Conservation (phyloP, 257 asterid species). For the Fraxinus quadrangulata region DNA sequence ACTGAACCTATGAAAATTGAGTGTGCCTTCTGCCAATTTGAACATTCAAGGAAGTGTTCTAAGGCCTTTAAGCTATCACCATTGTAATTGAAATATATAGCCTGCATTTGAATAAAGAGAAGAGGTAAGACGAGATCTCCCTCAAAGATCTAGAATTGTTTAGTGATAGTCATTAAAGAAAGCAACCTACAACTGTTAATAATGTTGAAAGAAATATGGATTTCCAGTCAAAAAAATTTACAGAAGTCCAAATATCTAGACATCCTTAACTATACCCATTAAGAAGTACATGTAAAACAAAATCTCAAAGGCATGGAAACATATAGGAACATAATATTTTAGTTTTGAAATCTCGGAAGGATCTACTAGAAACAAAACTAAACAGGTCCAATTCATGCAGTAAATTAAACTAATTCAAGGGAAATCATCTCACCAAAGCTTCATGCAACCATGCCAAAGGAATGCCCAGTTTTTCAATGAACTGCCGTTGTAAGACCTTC, state of each 20-base stretch:
- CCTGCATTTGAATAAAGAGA: constrained; percentile 56
- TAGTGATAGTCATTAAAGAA: constrained; percentile 13
- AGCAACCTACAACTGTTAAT: constrained; percentile 22
- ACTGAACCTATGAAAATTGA: constrained; percentile 73
- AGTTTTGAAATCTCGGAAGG: constrained; percentile 12
- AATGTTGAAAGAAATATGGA: constrained; percentile 17
- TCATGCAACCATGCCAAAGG: constrained; percentile 96
- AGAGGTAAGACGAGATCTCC: constrained; percentile 31
- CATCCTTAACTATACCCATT: constrained; percentile 3
- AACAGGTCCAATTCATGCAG: constrained; percentile 15
- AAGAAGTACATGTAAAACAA: not conserved
- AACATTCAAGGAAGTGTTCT: constrained; percentile 80
- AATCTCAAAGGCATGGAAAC: constrained; percentile 17
- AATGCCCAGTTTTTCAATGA: constrained; percentile 82
- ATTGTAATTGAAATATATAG: constrained; percentile 67
- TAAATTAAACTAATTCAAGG: constrained; percentile 18
- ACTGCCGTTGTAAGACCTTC: constrained; percentile 64
- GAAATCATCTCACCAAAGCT: constrained; percentile 71
- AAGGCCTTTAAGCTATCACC: constrained; percentile 77
- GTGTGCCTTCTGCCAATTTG: constrained; percentile 93
- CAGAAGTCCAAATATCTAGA: constrained; percentile 16
- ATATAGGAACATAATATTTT: constrained; percentile 11
- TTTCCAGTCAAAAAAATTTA: constrained; percentile 15
- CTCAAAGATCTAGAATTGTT: constrained; percentile 15
- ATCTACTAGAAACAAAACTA: constrained; percentile 16